phyloP scores from a whole-genome alignment of 192 early-diverging fungal genomes.

The Paraglomus brasilianum region DNA sequence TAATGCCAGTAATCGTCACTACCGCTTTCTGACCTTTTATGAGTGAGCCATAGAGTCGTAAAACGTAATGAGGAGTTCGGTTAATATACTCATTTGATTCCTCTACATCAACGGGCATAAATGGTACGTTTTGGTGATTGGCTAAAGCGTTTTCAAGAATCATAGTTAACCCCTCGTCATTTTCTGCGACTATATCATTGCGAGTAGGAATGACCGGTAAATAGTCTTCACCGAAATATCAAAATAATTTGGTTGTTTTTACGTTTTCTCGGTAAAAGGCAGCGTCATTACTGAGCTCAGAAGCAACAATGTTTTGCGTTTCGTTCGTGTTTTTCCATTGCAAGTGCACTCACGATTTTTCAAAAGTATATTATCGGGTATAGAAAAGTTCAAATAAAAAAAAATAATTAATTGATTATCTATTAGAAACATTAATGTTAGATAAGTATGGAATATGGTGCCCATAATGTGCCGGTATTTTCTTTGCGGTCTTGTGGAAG shows the following conservation, averaged over 20 bases:
- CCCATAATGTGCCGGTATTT: too few relatives aligned
- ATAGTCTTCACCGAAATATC: background rate
- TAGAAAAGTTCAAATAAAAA: constrained; percentile 14
- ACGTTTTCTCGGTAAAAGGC: background rate
- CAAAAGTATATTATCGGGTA: constrained; percentile 9
- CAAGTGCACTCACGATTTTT: constrained; percentile 4
- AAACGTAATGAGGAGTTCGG: constrained; percentile 4
- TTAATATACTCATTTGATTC: constrained; percentile 11
- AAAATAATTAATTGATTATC: too few relatives aligned
- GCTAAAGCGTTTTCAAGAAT: constrained; percentile 3
- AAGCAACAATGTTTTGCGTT: background rate
- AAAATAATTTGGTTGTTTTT: constrained; percentile 5
- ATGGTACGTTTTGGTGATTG: background rate
- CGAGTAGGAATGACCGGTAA: constrained; percentile 11
- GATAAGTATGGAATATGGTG: too few relatives aligned
- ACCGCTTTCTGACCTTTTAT: constrained; percentile 10
- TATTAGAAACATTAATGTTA: too few relatives aligned
- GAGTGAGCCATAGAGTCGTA: background rate
- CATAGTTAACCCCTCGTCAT: constrained; percentile 3
- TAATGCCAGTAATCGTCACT: background rate
- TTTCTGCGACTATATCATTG: constrained; percentile 1
- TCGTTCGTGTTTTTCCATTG: background rate
- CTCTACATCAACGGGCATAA: background rate
- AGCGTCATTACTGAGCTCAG: background rate
- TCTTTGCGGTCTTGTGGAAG: too few relatives aligned